phyloP scores from a whole-genome alignment of 2,329 filamentous ascomycete genomes.

The Emergomyces africanus region DNA sequence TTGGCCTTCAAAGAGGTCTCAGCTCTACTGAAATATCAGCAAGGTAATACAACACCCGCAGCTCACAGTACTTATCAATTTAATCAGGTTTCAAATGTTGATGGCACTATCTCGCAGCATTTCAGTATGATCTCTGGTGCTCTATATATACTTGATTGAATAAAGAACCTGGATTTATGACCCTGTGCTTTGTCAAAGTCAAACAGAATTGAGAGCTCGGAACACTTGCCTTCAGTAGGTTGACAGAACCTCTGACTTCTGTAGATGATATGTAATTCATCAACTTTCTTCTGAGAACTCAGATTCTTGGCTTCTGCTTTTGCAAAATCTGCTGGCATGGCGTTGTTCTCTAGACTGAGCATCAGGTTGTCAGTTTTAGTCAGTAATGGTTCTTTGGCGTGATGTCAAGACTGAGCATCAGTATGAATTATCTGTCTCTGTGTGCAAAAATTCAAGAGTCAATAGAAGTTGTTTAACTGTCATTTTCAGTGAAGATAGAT shows the following conservation, averaged over 20 bases:
- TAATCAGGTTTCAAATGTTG: slow-evolving; percentile 21
- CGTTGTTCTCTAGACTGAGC: no score
- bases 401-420: no score
- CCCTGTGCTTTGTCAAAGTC: slow-evolving; percentile 25
- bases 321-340: no score
- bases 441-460: neutral
- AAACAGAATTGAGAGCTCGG: slow-evolving; percentile 20
- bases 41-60: neutral
- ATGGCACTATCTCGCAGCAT: slow-evolving; percentile 16
- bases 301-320: no score
- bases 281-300: no score
- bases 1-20: slow-evolving; percentile 9
- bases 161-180: slow-evolving; percentile 26
- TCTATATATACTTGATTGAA: slow-evolving; percentile 27
- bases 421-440: no score
- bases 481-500: no score
- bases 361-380: no score
- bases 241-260: no score
- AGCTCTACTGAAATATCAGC: slow-evolving; percentile 6
- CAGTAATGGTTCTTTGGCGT: no score
- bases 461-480: no score
- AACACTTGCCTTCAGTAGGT: slow-evolving; percentile 6
- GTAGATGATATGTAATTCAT: no score
- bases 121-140: slow-evolving; percentile 20
- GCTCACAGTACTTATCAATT: slow-evolving; percentile 10